Conservation (phyloP, 345 rosid species). For the Syzygium oleosum region DNA sequence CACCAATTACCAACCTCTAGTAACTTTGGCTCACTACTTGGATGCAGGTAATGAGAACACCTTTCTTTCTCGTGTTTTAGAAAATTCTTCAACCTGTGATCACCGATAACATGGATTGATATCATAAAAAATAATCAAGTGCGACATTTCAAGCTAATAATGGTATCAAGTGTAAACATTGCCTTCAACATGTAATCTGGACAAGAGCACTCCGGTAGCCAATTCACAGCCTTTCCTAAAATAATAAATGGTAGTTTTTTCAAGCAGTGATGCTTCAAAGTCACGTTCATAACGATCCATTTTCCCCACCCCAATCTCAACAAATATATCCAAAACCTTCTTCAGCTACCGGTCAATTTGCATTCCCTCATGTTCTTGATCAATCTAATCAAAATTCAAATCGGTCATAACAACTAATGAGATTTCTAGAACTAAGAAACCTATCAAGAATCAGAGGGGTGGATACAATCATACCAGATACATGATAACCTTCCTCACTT, state of each 20-base stretch:
- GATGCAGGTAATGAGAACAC: constrained; percentile 37
- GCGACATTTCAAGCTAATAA: background rate
- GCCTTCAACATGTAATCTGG: constrained; percentile 54
- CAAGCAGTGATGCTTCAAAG: constrained; percentile 51
- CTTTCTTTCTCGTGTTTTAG: constrained; percentile 45
- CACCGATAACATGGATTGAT: background rate
- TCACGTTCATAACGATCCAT: constrained; percentile 35
- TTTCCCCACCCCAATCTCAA: constrained; percentile 44
- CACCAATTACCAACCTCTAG: constrained; percentile 32
- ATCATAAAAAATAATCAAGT: background rate
- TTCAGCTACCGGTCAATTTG: constrained; percentile 55
- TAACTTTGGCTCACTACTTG: constrained; percentile 37
- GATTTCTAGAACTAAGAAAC: background rate
- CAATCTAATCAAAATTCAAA: constrained; percentile 21
- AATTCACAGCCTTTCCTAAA: constrained; percentile 75
- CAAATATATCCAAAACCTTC: constrained; percentile 44
- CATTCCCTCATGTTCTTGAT: constrained; percentile 52
- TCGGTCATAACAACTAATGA: background rate
- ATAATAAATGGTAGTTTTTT: constrained; percentile 63
- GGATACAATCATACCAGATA: constrained; percentile 24
- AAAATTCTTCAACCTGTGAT: constrained; percentile 42
- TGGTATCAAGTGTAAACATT: background rate
- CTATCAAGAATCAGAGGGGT: background rate
- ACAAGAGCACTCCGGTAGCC: constrained; percentile 76
- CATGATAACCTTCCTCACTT: constrained; percentile 44